Evolutionary conservation across 129 eudicot genomes (phyloP), one percentile per base, ranked within the genome.

Genomic region (Smallanthus sonchifolius): DNA sequence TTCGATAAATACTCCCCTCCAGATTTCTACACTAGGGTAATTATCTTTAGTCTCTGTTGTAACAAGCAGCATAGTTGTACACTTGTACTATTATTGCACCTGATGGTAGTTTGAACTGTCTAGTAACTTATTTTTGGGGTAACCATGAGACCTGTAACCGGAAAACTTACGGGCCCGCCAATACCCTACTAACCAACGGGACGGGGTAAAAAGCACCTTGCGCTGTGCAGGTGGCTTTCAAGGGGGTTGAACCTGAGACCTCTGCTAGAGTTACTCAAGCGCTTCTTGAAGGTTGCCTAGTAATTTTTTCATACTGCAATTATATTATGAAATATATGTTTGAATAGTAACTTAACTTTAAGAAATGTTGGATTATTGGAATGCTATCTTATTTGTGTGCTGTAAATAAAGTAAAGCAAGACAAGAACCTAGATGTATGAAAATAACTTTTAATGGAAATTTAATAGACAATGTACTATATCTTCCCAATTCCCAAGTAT

Each of bases 21-120:
- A 4, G 97, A 92, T 76, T 92, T 92, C 81, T 92, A 87, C 80
- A 81, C 86, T 10, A 83, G 72, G 94, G 97, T 92, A 81, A 83
- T 61, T 65, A 13, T 72, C 61, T 49, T 75, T n/a, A 64, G 28
- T 78, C 52, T 35, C 30, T 65, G 24, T 28, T 52, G 16, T 65
- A 64, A 54, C 73, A 75, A 64, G 4, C 60, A 17, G 7, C 57
- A 49, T 49, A 49, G 57, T 49, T 15, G 20, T n/a, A 38, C 7
- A 7, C 7, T 38, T 38, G 42, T 38, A n/a, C 3, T 49, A 47
- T 13, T 13, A 13, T 11, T 11, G 51, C 16, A 45, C 19, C 16
- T 49, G 7, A 15, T 14, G 8, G 56, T 49, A 49, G 56, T 15
- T 49, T 49, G n/a, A 15, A 2, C 52, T 47, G 16, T 47, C 52